Evolutionary conservation across 2,329 filamentous ascomycete species (phyloP).

Genomic region (Alternaria infectoria): DNA sequence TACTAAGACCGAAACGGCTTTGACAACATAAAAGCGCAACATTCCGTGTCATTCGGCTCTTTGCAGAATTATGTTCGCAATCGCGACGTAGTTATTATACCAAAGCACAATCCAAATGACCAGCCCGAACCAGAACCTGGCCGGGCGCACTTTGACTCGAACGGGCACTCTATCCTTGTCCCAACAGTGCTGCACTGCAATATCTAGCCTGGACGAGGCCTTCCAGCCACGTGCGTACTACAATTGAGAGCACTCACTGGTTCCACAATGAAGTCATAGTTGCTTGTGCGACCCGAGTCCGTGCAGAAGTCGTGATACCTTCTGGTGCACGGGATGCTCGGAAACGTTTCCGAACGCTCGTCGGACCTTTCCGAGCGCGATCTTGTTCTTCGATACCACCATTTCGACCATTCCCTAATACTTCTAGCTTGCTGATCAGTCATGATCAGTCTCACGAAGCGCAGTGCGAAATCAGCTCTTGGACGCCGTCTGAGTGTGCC

Average conservation of each 20-base stretch:
- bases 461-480: neutral
- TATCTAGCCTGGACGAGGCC: neutral
- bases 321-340: neutral
- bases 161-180: too few relatives aligned
- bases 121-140: too few relatives aligned
- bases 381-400: fast-evolving
- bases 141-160: too few relatives aligned
- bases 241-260: fast-evolving
- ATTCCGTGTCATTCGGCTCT: too few relatives aligned
- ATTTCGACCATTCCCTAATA: too few relatives aligned
- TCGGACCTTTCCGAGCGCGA: neutral
- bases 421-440: too few relatives aligned
- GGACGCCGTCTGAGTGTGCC: fast-evolving
- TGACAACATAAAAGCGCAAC: too few relatives aligned
- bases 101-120: too few relatives aligned
- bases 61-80: too few relatives aligned
- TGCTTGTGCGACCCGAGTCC: fast-evolving
- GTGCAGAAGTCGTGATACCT: neutral
- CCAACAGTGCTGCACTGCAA: too few relatives aligned
- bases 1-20: too few relatives aligned
- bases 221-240: neutral
- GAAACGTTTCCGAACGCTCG: neutral
- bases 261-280: fast-evolving
- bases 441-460: fast-evolving
- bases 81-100: too few relatives aligned